Conservation (phyloP, 495 filamentous ascomycete genomes). For the Hyaloscypha finlandica region DNA sequence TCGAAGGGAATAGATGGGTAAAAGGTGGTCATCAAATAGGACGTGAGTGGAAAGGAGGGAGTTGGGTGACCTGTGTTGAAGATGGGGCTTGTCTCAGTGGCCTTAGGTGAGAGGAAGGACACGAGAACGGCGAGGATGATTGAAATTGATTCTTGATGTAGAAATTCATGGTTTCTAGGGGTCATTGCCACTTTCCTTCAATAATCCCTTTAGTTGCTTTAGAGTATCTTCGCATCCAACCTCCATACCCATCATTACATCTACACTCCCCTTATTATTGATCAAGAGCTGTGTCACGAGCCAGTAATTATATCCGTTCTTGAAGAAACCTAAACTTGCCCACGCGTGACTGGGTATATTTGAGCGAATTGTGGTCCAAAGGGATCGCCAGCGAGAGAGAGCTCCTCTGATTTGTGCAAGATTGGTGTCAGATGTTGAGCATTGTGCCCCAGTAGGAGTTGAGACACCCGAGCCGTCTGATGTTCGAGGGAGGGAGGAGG, state of each 20-base stretch:
- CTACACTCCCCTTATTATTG: conserved; percentile 20
- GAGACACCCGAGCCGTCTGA: conserved; percentile 3
- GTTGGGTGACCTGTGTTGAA: neutral
- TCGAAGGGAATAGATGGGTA: neutral
- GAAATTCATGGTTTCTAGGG: neutral
- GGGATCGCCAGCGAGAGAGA: conserved; percentile 19
- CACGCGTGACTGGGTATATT: conserved; percentile 19
- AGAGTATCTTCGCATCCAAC: conserved; percentile 26
- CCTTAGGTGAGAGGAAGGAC: neutral
- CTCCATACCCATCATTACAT: conserved; percentile 23
- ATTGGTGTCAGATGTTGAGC: conserved; percentile 10
- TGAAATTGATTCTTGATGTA: neutral
- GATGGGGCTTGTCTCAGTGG: neutral
- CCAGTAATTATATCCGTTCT: conserved; percentile 28
- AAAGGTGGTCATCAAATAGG: neutral
- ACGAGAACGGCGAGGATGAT: neutral
- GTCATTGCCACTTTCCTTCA: conserved; percentile 15
- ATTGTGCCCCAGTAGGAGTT: neutral
- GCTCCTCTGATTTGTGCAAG: conserved; percentile 17
- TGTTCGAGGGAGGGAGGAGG: conserved; percentile 6
- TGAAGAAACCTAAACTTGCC: conserved; percentile 26
- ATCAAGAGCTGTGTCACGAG: conserved; percentile 25
- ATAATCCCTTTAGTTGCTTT: conserved; percentile 7
- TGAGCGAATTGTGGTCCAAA: conserved; percentile 19
- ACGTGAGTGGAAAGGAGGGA: neutral